Base-by-base conservation (phyloP, 768 basidiomycete genomes). In the Mycena kentingensis region DNA sequence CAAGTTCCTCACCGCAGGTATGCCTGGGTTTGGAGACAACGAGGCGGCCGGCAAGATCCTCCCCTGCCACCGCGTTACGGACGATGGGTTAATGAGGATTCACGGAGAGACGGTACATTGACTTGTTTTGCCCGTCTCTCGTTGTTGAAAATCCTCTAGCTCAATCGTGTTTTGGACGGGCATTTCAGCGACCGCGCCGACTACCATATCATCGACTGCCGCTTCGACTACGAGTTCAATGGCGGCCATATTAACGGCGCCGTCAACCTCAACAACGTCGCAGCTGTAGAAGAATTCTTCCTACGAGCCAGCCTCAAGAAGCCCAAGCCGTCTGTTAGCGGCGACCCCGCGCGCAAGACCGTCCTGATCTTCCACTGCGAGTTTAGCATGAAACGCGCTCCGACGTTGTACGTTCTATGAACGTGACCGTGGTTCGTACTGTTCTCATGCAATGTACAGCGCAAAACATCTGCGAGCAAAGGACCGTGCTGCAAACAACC, bases 351-450 rank as follows among this genome's bases (percentile, higher is more conserved):
- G 13, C 81, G 78, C 69, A 95, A 95, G 73, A 93, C 88, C 1
- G 74, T 98, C 27, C 72, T 98, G 35, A 80, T 99, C 39, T 98
- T 99, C 78, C 97, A 99, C 66, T 99, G 97, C 75, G 97, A 99
- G 71, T 98, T 98, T 66, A 94, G 91, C 58, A 87, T 82, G 16
- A 97, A 97, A 72, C 80, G 97, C 36, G 97, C 94, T 1, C 97
- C 97, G 2, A 96, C 96, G 8, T 93, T 96, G 95, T 95, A 67
- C 73, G 84, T 79, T n/a, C 46, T 16, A 51, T 49, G 36, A 36
- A 21, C 37, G 38, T 11, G 37, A 36, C 29, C 45, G 18, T 50
- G 24, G 19, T 24, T 49, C 37, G 43, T 29, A 28, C 38, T 39
- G 45, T 27, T 38, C 12, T 21, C 18, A 18, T 31, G 19, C 29